Evolutionary conservation across 1,139 yeast genomes (phyloP).

Genomic region (Pichia sp.): DNA sequence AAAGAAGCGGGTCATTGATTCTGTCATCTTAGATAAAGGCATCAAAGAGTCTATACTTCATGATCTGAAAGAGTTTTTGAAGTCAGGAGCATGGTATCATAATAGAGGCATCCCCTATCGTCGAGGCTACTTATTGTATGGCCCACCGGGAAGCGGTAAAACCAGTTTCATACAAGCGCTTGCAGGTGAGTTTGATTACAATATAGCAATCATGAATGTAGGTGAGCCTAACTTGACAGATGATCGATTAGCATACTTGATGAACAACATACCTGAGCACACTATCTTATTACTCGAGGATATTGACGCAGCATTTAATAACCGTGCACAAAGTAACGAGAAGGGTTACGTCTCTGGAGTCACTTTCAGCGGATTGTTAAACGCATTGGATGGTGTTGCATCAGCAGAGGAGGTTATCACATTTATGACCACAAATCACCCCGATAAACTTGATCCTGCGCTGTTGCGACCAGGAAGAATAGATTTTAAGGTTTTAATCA

Average conservation of each 20-base stretch:
- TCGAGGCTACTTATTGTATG: constrained; percentile 88
- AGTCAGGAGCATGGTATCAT: constrained; percentile 86
- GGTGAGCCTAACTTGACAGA: constrained; percentile 91
- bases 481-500: constrained; percentile 76
- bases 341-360: constrained; percentile 75
- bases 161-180: constrained; percentile 93
- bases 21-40: constrained; percentile 80
- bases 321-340: constrained; percentile 73
- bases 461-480: constrained; percentile 90
- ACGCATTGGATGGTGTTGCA: constrained; percentile 97
- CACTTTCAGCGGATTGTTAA: constrained; percentile 88
- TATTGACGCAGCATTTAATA: constrained; percentile 91
- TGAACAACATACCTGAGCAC: constrained; percentile 94
- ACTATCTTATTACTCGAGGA: constrained; percentile 84
- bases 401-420: constrained; percentile 95
- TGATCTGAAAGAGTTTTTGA: constrained; percentile 78
- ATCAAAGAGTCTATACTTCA: constrained; percentile 57
- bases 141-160: constrained; percentile 98
- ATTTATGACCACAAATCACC: constrained; percentile 97
- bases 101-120: constrained; percentile 96
- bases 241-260: constrained; percentile 85
- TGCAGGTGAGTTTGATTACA: constrained; percentile 94
- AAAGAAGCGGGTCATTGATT: constrained; percentile 74
- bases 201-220: constrained; percentile 85
- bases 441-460: constrained; percentile 85